phyloP scores from a whole-genome alignment of 2,329 filamentous ascomycete species.

The Dactylellina haptotyla region DNA sequence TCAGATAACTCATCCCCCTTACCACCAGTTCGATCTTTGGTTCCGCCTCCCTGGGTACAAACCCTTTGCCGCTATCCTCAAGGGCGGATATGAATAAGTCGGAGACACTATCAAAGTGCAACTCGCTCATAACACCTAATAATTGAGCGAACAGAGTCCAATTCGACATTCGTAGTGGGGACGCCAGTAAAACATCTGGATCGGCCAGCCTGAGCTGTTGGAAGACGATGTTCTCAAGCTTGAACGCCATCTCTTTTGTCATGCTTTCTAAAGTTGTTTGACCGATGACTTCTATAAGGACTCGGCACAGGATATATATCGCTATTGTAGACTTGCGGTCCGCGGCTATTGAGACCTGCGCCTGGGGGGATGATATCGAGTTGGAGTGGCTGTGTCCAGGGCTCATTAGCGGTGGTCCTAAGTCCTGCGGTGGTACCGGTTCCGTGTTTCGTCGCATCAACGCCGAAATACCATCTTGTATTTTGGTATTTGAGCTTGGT shows the following conservation, averaged over 20 bases:
- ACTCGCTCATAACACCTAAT: constrained; percentile 93
- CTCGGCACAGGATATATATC: constrained; percentile 93
- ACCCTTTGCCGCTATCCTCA: constrained; percentile 78
- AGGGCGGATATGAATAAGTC: constrained; percentile 80
- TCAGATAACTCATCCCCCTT: constrained; percentile 88
- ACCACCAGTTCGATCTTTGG: constrained; percentile 86
- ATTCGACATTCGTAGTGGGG: constrained; percentile 87
- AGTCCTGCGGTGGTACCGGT: constrained; percentile 18
- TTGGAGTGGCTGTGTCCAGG: constrained; percentile 41
- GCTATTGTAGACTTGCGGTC: constrained; percentile 93
- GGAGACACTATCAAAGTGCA: constrained; percentile 86
- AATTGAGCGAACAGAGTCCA: constrained; percentile 95
- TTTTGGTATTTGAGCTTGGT: constrained; percentile 46
- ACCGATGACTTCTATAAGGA: constrained; percentile 90
- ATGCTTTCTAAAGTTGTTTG: constrained; percentile 86
- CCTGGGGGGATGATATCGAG: constrained; percentile 52
- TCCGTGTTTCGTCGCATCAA: constrained; percentile 51
- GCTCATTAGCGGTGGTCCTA: constrained; percentile 26
- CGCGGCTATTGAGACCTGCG: constrained; percentile 63
- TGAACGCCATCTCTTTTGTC: constrained; percentile 90
- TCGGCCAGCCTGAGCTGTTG: constrained; percentile 91
- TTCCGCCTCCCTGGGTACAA: constrained; percentile 79
- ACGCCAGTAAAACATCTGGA: constrained; percentile 79
- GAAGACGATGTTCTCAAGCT: constrained; percentile 94
- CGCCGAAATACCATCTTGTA: constrained; percentile 47